These are phyloP conservation scores for Corchorus capsularis DNA, from an alignment of 345 rosid genomes.

Conservation along the genomic window DNA sequence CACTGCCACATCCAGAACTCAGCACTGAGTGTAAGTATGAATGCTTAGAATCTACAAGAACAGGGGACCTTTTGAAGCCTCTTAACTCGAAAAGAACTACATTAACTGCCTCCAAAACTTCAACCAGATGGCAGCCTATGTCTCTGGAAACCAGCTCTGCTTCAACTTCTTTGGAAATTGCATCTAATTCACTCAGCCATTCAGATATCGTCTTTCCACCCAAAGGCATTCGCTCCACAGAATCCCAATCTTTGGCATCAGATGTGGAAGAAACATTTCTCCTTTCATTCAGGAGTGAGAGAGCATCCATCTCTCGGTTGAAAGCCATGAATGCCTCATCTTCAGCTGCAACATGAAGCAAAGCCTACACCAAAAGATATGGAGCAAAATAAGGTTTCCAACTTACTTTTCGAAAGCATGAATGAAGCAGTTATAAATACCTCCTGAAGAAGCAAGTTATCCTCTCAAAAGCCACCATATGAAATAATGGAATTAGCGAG, in stretches of 20 bases:
- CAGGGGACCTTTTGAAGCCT: slow-evolving; percentile 76
- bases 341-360: slow-evolving; percentile 84
- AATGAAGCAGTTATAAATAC: not conserved
- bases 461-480: not conserved
- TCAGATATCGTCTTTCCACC: slow-evolving; percentile 60
- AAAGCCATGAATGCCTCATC: slow-evolving; percentile 75
- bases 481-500: not conserved
- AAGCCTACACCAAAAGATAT: slow-evolving; percentile 48
- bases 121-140: slow-evolving; percentile 75
- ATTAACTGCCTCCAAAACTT: slow-evolving; percentile 84
- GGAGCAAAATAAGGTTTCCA: slow-evolving; percentile 21
- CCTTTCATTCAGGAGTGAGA: slow-evolving; percentile 51
- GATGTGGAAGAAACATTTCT: slow-evolving; percentile 35
- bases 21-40: slow-evolving; percentile 80
- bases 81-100: slow-evolving; percentile 72
- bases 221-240: slow-evolving; percentile 59
- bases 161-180: slow-evolving; percentile 76
- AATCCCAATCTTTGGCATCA: slow-evolving; percentile 45
- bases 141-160: slow-evolving; percentile 79
- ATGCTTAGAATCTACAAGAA: slow-evolving; percentile 64
- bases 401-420: not conserved
- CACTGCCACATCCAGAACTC: slow-evolving; percentile 73
- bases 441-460: not conserved
- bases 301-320: slow-evolving; percentile 61
- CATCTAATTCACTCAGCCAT: slow-evolving; percentile 71